These are phyloP conservation scores for Zygosaccharomyces pseudobailii DNA, from an alignment of 1,139 yeast species.

Conservation along the genomic window DNA sequence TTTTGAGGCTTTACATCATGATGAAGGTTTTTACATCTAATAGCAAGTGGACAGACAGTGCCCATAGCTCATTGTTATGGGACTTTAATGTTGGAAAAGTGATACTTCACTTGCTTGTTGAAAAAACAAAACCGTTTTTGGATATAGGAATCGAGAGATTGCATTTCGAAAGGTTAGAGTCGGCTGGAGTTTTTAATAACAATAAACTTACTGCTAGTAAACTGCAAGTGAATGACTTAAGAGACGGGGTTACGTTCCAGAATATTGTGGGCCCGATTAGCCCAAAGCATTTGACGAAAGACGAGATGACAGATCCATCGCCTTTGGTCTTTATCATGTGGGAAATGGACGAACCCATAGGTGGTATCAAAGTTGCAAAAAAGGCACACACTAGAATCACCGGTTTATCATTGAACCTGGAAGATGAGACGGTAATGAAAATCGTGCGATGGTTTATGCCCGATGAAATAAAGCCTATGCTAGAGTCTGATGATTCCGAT, in stretches of 20 bases:
- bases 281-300: conserved; percentile 15
- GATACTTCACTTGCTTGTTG: conserved; percentile 65
- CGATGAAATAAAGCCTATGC: conserved; percentile 31
- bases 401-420: conserved; percentile 56
- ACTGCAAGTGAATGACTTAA: conserved; percentile 69
- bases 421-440: conserved; percentile 55
- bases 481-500: neutral
- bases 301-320: conserved; percentile 2
- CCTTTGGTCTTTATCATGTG: conserved; percentile 48
- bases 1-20: conserved; percentile 31
- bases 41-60: conserved; percentile 24
- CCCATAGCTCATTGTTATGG: conserved; percentile 43
- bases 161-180: conserved; percentile 53
- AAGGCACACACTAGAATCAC: conserved; percentile 47
- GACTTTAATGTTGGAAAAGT: conserved; percentile 65
- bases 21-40: conserved; percentile 34
- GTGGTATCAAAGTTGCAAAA: conserved; percentile 62
- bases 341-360: conserved; percentile 63
- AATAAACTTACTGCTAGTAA: conserved; percentile 56
- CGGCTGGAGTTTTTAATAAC: conserved; percentile 59
- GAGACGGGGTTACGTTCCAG: conserved; percentile 58
- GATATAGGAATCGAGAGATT: conserved; percentile 68
- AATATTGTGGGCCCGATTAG: conserved; percentile 58
- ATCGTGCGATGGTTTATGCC: conserved; percentile 55
- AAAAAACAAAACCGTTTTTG: conserved; percentile 57